Conservation (phyloP, 345 rosid species). For the Populus simonii region DNA sequence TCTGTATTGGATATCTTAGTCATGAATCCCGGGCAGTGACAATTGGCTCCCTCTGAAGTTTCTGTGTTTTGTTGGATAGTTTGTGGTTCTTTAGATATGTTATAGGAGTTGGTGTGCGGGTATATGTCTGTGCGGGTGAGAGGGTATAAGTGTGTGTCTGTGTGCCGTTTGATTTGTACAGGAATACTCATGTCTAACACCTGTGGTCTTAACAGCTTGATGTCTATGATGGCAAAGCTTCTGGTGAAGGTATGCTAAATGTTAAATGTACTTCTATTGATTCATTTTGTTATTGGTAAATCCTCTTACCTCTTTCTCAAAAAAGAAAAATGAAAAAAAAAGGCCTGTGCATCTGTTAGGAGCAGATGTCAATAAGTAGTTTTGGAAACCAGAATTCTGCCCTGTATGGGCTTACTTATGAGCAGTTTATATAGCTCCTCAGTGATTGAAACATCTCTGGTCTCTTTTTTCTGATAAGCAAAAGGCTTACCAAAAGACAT, state of each 20-base stretch:
- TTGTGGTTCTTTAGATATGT: neutral
- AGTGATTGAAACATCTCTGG: neutral
- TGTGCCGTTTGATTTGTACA: neutral
- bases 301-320: neutral
- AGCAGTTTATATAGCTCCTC: neutral
- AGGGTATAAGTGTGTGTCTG: neutral
- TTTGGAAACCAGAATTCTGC: neutral
- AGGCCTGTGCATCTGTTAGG: neutral
- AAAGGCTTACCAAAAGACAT: neutral
- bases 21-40: neutral
- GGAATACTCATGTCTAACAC: neutral
- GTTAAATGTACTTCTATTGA: neutral
- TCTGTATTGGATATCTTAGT: neutral
- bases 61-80: neutral
- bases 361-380: neutral
- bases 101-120: neutral
- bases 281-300: neutral
- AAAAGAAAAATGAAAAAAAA: neutral
- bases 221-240: constrained; percentile 70
- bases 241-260: constrained; percentile 59
- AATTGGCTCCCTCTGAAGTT: neutral
- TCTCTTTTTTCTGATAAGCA: neutral
- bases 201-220: constrained; percentile 61
- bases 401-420: neutral
- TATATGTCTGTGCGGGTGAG: neutral